These are phyloP conservation scores for Mesembryanthemum crystallinum DNA, from an alignment of 148 eudicot species.

Conservation along the genomic window DNA sequence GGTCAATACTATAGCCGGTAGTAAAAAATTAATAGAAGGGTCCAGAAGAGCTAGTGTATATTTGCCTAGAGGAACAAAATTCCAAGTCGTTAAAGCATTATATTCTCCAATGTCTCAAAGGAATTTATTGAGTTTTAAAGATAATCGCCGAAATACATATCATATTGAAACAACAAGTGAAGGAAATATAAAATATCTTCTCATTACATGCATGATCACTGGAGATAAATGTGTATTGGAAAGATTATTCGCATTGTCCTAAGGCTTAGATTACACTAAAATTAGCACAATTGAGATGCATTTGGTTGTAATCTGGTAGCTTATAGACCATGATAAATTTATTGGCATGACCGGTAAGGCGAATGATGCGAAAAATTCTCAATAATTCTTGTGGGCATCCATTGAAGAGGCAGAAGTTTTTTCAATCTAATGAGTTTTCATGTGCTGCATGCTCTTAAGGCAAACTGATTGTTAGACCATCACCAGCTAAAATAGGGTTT, in stretches of 20 bases:
- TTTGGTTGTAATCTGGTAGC: too few species aligned
- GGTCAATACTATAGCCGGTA: too few species aligned
- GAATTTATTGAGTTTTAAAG: neutral
- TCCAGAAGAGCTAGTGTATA: neutral
- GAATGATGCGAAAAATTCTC: neutral
- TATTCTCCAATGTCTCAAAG: neutral
- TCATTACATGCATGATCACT: neutral
- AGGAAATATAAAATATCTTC: neutral
- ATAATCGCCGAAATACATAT: neutral
- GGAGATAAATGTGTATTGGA: too few species aligned
- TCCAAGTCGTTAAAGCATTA: neutral
- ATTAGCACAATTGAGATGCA: too few species aligned
- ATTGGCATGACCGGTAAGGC: too few species aligned
- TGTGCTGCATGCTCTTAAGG: neutral
- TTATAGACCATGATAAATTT: too few species aligned
- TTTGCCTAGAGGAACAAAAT: neutral
- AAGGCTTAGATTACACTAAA: too few species aligned
- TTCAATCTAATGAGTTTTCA: too few species aligned
- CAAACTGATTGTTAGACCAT: neutral
- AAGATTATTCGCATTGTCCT: too few species aligned
- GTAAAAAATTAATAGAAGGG: too few species aligned
- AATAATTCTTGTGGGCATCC: neutral
- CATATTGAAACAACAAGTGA: neutral
- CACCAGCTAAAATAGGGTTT: neutral
- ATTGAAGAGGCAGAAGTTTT: neutral